A percentile compares a stretch with the other conserved stretches of the same genome.
phyloP scores from a whole-genome alignment of 306 rosid species.

The Prunus davidiana region DNA sequence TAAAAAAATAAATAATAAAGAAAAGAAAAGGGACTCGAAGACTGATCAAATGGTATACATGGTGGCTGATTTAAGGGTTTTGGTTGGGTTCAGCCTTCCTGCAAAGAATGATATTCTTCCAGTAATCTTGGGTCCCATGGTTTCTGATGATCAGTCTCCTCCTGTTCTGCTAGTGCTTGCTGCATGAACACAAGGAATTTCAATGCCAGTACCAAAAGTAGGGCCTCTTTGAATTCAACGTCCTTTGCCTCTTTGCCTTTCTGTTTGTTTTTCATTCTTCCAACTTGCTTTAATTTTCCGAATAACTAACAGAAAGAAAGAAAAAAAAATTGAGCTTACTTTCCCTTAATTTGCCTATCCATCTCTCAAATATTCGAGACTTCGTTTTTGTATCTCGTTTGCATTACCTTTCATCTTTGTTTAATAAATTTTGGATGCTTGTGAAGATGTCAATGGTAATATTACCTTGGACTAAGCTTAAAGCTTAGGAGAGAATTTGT shows the following conservation, averaged over 20 bases:
- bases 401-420: neutral
- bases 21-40: neutral
- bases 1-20: no score
- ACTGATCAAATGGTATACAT: neutral
- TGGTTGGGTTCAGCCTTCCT: neutral
- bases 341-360: neutral
- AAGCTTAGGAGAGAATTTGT: neutral
- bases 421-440: neutral
- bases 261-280: neutral
- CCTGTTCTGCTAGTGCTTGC: neutral
- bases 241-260: neutral
- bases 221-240: neutral
- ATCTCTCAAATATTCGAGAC: neutral
- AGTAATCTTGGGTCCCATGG: slow-evolving; percentile 4
- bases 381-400: neutral
- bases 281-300: neutral
- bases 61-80: neutral
- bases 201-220: neutral
- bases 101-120: neutral
- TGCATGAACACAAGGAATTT: slow-evolving; percentile 7
- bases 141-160: neutral
- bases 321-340: no score
- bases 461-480: neutral
- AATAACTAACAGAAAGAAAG: neutral
- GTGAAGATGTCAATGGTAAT: neutral